Evolutionary conservation across 2,329 filamentous ascomycete genomes (phyloP).

Genomic region (Neoascochyta sp.): DNA sequence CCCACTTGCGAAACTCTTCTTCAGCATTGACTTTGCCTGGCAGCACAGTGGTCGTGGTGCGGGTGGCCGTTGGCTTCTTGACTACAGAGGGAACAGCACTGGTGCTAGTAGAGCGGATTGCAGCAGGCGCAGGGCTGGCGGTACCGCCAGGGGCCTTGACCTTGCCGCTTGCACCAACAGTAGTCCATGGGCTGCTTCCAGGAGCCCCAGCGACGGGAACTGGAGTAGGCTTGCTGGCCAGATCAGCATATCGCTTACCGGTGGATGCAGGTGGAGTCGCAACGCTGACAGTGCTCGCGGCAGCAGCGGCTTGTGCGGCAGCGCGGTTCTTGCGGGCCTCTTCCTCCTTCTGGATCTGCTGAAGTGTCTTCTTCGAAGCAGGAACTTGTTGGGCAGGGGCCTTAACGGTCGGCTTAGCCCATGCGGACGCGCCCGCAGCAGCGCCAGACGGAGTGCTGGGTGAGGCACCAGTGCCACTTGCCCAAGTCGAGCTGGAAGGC

Average conservation of each 20-base stretch:
- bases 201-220: constrained; percentile 42
- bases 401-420: constrained; percentile 60
- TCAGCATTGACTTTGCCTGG: constrained; percentile 61
- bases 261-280: constrained; percentile 43
- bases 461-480: constrained; percentile 59
- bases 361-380: constrained; percentile 77
- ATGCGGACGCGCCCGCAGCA: constrained; percentile 49
- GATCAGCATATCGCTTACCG: constrained; percentile 90
- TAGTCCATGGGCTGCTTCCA: constrained; percentile 73
- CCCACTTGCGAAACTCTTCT: constrained; percentile 94
- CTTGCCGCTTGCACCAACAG: constrained; percentile 90
- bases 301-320: constrained; percentile 48
- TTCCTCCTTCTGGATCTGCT: constrained; percentile 95
- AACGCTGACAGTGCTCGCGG: constrained; percentile 44
- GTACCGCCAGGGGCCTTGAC: constrained; percentile 69
- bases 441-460: constrained; percentile 61
- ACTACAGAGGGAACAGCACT: constrained; percentile 41
- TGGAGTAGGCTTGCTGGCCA: constrained; percentile 71
- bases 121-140: constrained; percentile 48
- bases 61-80: constrained; percentile 54
- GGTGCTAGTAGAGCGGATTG: constrained; percentile 47
- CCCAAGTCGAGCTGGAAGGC: constrained; percentile 87
- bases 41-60: constrained; percentile 44
- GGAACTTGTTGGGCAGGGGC: constrained; percentile 39
- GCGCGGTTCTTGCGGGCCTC: constrained; percentile 81